Conservation (phyloP, 116 monocot genomes). For the Phalaenopsis hybrid region DNA sequence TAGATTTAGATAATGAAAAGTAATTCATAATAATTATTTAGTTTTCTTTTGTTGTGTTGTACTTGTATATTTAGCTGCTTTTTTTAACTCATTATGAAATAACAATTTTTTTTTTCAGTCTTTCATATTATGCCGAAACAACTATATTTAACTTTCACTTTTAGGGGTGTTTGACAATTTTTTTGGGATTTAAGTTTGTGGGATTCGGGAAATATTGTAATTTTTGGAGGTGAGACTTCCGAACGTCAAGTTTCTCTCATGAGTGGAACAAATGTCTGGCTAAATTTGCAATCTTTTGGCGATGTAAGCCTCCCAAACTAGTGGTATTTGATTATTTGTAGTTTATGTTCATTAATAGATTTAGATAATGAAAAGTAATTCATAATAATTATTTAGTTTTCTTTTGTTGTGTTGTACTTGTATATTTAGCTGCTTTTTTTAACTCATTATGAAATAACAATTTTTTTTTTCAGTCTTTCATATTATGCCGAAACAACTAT, state of each 20-base stretch:
- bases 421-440: background rate
- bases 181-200: too few relatives aligned
- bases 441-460: background rate
- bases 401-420: background rate
- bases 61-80: background rate
- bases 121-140: background rate
- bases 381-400: background rate
- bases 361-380: background rate
- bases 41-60: background rate
- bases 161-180: background rate
- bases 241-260: slow-evolving; percentile 98
- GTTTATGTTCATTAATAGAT: background rate
- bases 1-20: background rate
- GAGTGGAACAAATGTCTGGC: slow-evolving; percentile 98
- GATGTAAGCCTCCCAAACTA: slow-evolving; percentile 49
- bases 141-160: background rate
- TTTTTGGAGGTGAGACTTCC: slow-evolving; percentile 92
- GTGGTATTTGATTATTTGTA: too few relatives aligned
- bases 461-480: background rate
- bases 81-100: background rate
- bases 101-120: background rate
- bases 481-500: background rate
- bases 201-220: slow-evolving; percentile 25
- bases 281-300: slow-evolving; percentile 77
- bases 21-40: background rate